Conservation (phyloP, 768 basidiomycete species). For the Mycena polygramma region DNA sequence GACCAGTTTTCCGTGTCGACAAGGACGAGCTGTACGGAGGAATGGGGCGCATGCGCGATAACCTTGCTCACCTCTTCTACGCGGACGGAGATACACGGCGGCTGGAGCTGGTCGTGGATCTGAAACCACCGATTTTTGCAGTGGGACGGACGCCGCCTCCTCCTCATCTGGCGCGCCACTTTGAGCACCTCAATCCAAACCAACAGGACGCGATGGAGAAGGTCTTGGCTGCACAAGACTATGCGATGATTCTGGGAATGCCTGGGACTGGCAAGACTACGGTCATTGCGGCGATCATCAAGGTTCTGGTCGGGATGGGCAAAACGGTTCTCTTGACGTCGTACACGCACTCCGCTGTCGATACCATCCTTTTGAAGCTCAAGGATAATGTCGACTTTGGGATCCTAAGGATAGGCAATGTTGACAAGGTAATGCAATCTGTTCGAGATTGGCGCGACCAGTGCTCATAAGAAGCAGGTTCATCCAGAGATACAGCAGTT, state of each 20-base stretch:
- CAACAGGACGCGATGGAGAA: slow-evolving; percentile 81
- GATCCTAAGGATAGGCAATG: slow-evolving; percentile 89
- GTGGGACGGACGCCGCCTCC: slow-evolving; percentile 35
- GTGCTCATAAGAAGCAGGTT: slow-evolving; percentile 62
- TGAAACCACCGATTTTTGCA: slow-evolving; percentile 76
- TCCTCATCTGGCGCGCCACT: slow-evolving; percentile 44
- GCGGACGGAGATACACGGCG: slow-evolving; percentile 77
- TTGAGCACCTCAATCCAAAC: slow-evolving; percentile 70
- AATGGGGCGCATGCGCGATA: slow-evolving; percentile 90
- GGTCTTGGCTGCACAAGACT: slow-evolving; percentile 86
- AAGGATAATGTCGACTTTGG: slow-evolving; percentile 71
- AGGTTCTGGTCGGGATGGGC: slow-evolving; percentile 79
- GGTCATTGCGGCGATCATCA: slow-evolving; percentile 90
- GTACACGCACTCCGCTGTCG: slow-evolving; percentile 98
- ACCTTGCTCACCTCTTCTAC: slow-evolving; percentile 91
- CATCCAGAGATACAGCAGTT: slow-evolving; percentile 84
- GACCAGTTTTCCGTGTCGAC: slow-evolving; percentile 84
- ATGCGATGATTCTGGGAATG: slow-evolving; percentile 95
- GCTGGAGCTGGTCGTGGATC: slow-evolving; percentile 85
- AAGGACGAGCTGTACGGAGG: slow-evolving; percentile 92
- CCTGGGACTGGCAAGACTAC: slow-evolving; percentile 99
- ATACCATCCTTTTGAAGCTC: slow-evolving; percentile 93
- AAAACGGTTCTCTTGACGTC: slow-evolving; percentile 92
- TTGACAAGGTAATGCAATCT: slow-evolving; percentile 79
- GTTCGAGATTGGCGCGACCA: slow-evolving; percentile 1